These are phyloP conservation scores for Urochloa ruziziensis DNA, from an alignment of 176 grass and related monocot genomes.

Conservation along the genomic window DNA sequence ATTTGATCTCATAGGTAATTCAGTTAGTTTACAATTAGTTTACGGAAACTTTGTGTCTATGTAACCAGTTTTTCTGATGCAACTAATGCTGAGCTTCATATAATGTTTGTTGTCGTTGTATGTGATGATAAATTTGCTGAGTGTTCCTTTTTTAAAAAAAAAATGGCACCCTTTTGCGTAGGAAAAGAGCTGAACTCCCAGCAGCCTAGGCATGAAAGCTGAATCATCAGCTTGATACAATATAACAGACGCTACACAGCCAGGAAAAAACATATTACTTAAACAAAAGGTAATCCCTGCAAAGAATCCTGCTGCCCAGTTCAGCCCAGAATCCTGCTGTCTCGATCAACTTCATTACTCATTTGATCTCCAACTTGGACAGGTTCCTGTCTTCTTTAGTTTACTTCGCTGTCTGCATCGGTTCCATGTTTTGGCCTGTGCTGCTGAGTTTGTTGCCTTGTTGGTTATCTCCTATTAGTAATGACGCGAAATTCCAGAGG, in stretches of 20 bases:
- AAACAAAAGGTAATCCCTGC: background rate
- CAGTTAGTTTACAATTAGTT: background rate
- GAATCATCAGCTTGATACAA: background rate
- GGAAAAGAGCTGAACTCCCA: background rate
- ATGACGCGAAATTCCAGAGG: background rate
- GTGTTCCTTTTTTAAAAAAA: background rate
- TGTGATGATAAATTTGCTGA: background rate
- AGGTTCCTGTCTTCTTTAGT: background rate
- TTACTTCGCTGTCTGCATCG: background rate
- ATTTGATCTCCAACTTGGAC: background rate
- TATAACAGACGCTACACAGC: background rate
- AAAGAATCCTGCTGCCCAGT: too few relatives aligned
- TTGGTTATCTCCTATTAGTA: too few relatives aligned
- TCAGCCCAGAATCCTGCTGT: background rate
- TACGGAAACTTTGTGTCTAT: background rate
- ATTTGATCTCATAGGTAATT: constrained; percentile 26
- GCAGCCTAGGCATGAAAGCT: background rate
- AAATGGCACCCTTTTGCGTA: background rate
- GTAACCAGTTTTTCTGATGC: background rate
- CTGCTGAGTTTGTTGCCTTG: too few relatives aligned
- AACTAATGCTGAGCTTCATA: background rate
- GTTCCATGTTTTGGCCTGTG: too few relatives aligned
- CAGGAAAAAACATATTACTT: background rate
- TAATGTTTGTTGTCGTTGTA: background rate
- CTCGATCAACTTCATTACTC: background rate